A percentile compares a stretch with the other conserved stretches of the same genome.
These are phyloP conservation scores for Leccinum arenicola DNA, from an alignment of 768 basidiomycete genomes.

Conservation along the genomic window DNA sequence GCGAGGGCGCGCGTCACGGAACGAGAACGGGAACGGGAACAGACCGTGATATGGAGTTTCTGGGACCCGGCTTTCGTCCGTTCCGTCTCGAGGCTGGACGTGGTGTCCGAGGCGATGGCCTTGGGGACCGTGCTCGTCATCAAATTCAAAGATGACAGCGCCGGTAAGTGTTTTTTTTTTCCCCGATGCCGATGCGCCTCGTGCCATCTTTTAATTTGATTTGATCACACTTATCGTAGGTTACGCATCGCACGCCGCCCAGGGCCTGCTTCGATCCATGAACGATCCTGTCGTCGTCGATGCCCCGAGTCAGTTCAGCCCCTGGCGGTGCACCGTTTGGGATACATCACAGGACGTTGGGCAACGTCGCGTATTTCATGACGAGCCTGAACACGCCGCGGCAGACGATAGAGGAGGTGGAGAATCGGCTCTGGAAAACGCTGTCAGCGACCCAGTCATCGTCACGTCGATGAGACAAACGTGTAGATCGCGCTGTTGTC, in stretches of 20 bases:
- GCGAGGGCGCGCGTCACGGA: background rate
- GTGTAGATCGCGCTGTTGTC: too few species aligned
- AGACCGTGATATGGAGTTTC: slow-evolving; percentile 70
- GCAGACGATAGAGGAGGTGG: slow-evolving; percentile 52
- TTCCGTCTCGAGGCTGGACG: slow-evolving; percentile 49
- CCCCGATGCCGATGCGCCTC: background rate
- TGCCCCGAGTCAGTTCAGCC: slow-evolving; percentile 36
- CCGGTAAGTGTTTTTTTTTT: slow-evolving; percentile 43
- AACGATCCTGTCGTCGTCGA: slow-evolving; percentile 25
- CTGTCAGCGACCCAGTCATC: slow-evolving; percentile 8
- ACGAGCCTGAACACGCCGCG: slow-evolving; percentile 73
- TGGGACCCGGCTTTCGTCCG: slow-evolving; percentile 78
- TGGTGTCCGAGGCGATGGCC: slow-evolving; percentile 78
- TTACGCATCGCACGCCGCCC: slow-evolving; percentile 63
- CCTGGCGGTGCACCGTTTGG: slow-evolving; percentile 58
- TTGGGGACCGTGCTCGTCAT: slow-evolving; percentile 84
- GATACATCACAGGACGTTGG: slow-evolving; percentile 85
- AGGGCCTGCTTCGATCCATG: slow-evolving; percentile 54
- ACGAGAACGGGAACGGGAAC: background rate
- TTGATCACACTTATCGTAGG: slow-evolving; percentile 32
- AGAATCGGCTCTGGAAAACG: slow-evolving; percentile 56
- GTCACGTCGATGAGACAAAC: too few species aligned
- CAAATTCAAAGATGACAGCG: slow-evolving; percentile 56
- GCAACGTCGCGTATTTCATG: slow-evolving; percentile 92
- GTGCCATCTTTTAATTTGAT: background rate